Evolutionary conservation across 106 monocot genomes (phyloP).

Genomic region (Dioscorea alata): DNA sequence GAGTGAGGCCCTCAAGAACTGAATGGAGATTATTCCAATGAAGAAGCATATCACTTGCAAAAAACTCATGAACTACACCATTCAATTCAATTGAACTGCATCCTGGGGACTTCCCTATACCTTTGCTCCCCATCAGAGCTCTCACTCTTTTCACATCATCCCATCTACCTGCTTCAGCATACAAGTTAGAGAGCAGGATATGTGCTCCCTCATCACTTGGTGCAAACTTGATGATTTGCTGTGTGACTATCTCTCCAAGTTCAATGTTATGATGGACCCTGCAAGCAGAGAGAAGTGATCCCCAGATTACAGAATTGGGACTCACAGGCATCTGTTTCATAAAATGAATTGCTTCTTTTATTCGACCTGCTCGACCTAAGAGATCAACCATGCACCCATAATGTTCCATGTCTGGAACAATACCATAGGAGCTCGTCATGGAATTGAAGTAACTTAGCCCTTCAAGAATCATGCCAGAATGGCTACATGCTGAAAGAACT

Average conservation of each 20-base stretch:
- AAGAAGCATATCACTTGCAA: constrained; percentile 6
- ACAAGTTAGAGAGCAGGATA: constrained; percentile 34
- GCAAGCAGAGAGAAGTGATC: too few relatives aligned
- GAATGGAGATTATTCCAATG: constrained; percentile 2
- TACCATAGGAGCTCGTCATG: constrained; percentile 13
- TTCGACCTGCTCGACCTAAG: constrained; percentile 14
- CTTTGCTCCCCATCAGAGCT: constrained; percentile 17
- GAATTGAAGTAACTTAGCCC: constrained; percentile 18
- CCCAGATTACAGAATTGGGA: too few relatives aligned
- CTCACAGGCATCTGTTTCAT: too few relatives aligned
- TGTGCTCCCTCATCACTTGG: constrained; percentile 27
- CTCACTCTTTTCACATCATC: constrained; percentile 33
- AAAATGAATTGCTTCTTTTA: too few relatives aligned
- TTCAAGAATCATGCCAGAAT: constrained; percentile 34
- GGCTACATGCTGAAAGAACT: constrained; percentile 31
- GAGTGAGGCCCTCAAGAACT: constrained; percentile 9
- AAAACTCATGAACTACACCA: constrained; percentile 12
- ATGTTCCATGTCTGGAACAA: constrained; percentile 22
- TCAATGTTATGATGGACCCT: too few relatives aligned
- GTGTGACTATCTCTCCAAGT: too few relatives aligned
- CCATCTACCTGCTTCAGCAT: constrained; percentile 29
- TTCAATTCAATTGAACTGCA: constrained; percentile 19
- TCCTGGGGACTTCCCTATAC: constrained; percentile 21
- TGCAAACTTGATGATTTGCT: constrained; percentile 4
- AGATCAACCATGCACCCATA: constrained; percentile 41